Evolutionary conservation across 768 basidiomycete genomes (phyloP).

Genomic region (Epithele typhae): DNA sequence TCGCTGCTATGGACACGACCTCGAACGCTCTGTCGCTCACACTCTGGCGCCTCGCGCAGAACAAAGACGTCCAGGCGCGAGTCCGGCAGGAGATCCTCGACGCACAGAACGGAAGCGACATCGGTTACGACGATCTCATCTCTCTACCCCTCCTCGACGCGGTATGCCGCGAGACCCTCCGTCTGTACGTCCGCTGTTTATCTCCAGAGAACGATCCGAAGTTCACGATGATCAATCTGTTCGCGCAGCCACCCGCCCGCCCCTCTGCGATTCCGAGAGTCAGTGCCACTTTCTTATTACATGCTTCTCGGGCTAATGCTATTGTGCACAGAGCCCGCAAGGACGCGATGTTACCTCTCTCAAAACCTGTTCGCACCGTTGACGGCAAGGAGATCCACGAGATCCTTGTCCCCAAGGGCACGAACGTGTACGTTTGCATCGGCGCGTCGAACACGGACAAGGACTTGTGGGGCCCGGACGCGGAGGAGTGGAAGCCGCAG

Average conservation of each 20-base stretch:
- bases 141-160: conserved; percentile 26
- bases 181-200: conserved; percentile 13
- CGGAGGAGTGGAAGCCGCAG: conserved; percentile 38
- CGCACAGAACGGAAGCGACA: conserved; percentile 5
- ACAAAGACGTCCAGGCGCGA: conserved; percentile 20
- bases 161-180: conserved; percentile 20
- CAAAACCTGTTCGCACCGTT: conserved; percentile 9
- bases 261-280: conserved; percentile 9
- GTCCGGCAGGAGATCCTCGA: conserved; percentile 20
- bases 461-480: conserved; percentile 40
- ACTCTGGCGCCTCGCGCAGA: conserved; percentile 17
- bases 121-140: conserved; percentile 23
- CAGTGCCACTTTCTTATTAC: neutral
- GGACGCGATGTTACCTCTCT: conserved; percentile 41
- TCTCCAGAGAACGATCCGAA: neutral
- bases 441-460: conserved; percentile 35
- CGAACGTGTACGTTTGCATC: conserved; percentile 33
- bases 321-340: conserved; percentile 11
- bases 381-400: conserved; percentile 14
- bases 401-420: conserved; percentile 35
- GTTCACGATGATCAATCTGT: neutral
- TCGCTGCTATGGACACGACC: conserved; percentile 23
- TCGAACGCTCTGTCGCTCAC: conserved; percentile 21
- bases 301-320: too few relatives aligned
- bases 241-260: conserved; percentile 11